These are phyloP conservation scores for Carex cristatella DNA, from an alignment of 176 grass and related monocot genomes.

Conservation along the genomic window DNA sequence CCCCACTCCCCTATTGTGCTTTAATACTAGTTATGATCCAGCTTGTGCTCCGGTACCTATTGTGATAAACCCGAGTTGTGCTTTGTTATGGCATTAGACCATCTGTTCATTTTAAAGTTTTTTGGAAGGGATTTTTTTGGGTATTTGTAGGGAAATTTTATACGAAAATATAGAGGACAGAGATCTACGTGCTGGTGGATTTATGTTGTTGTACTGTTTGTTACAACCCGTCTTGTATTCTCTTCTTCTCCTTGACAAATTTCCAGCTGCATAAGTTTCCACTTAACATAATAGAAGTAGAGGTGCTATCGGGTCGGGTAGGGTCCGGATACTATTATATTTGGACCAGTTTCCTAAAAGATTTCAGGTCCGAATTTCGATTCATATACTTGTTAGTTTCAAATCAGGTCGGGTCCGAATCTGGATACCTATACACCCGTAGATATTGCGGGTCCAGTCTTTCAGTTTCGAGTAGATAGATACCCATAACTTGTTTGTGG, in stretches of 20 bases:
- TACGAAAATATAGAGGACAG: not conserved
- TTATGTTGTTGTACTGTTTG: not conserved
- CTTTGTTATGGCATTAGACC: not conserved
- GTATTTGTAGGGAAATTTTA: not conserved
- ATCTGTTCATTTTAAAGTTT: not conserved
- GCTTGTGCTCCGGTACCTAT: not conserved
- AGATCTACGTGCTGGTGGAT: not conserved
- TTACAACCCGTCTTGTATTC: not conserved
- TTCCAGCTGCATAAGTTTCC: not conserved
- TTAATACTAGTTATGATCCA: constrained; percentile 9
- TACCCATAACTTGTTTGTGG: no score
- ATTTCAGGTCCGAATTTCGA: no score
- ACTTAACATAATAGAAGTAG: not conserved
- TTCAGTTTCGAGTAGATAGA: no score
- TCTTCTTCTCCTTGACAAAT: not conserved
- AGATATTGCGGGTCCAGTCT: no score
- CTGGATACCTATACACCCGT: no score
- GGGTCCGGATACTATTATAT: no score
- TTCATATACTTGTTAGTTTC: no score
- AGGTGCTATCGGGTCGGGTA: no score
- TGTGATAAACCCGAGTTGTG: not conserved
- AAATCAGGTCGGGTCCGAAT: no score
- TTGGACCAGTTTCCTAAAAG: no score
- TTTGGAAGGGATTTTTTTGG: not conserved
- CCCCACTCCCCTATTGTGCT: not conserved